Percentiles rank a stretch among this genome's conserved stretches.
phyloP scores from a whole-genome alignment of 768 basidiomycete genomes.

The Crassisporium funariophilum region DNA sequence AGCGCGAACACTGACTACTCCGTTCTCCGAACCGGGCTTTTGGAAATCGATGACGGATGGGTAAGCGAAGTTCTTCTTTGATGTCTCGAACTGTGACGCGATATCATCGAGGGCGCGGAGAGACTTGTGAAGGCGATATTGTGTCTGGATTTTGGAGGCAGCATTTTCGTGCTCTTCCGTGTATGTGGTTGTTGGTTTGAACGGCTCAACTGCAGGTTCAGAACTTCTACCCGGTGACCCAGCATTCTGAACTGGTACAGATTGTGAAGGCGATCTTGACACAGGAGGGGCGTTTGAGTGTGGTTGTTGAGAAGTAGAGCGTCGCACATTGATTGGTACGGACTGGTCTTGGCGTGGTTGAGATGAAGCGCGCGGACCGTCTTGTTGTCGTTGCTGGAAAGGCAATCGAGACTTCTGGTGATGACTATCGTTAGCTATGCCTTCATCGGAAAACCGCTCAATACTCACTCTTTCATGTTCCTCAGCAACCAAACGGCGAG shows the following conservation, averaged over 20 bases:
- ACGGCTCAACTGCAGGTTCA: conserved; percentile 4
- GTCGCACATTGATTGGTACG: too few relatives aligned
- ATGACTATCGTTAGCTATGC: conserved; percentile 5
- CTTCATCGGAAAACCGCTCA: neutral
- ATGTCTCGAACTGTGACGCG: conserved; percentile 42
- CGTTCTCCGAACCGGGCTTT: conserved; percentile 28
- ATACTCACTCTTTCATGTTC: conserved; percentile 19
- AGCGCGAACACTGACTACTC: conserved; percentile 26
- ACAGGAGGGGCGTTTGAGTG: too few relatives aligned
- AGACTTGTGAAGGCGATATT: conserved; percentile 46
- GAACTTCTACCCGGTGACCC: neutral
- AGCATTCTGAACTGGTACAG: conserved; percentile 9
- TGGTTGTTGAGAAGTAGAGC: too few relatives aligned
- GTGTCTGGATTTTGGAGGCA: conserved; percentile 49
- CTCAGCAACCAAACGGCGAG: conserved; percentile 6
- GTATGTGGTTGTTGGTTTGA: too few relatives aligned
- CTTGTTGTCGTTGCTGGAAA: neutral
- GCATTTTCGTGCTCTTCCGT: conserved; percentile 38
- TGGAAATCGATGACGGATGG: conserved; percentile 54
- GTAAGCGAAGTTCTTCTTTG: conserved; percentile 44
- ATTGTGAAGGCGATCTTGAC: too few relatives aligned
- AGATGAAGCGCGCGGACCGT: too few relatives aligned
- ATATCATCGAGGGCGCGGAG: conserved; percentile 42
- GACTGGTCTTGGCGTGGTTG: too few relatives aligned
- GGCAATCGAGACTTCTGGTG: conserved; percentile 3